Evolutionary conservation across 2,329 filamentous ascomycete species (phyloP).

Genomic region (Fusarium phyllophilum): DNA sequence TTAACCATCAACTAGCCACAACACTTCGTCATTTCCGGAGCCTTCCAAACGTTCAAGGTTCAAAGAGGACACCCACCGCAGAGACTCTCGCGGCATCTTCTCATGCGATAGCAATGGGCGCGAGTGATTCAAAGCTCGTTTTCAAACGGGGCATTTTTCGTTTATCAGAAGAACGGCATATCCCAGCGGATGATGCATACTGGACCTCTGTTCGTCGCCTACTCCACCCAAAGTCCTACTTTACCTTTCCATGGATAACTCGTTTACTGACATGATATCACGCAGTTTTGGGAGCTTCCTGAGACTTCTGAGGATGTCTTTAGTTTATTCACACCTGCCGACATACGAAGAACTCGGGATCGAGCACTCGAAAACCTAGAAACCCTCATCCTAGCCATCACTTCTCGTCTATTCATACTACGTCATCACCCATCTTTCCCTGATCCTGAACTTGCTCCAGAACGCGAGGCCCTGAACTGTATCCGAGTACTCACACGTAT

Average conservation of each 20-base stretch:
- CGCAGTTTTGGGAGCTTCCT: constrained; percentile 94
- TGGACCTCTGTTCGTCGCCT: constrained; percentile 83
- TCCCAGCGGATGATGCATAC: constrained; percentile 87
- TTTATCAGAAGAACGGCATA: constrained; percentile 89
- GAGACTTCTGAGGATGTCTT: constrained; percentile 97
- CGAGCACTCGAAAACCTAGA: constrained; percentile 87
- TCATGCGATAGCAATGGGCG: constrained; percentile 75
- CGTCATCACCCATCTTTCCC: constrained; percentile 93
- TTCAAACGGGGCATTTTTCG: constrained; percentile 99
- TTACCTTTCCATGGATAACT: constrained; percentile 1
- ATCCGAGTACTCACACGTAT: constrained; percentile 89
- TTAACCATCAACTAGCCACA: neutral
- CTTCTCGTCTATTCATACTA: constrained; percentile 82
- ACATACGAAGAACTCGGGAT: constrained; percentile 89
- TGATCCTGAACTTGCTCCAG: constrained; percentile 83
- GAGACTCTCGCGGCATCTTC: constrained; percentile 30
- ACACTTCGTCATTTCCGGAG: constrained; percentile 35
- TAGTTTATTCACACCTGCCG: constrained; percentile 88
- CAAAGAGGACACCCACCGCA: constrained; percentile 33
- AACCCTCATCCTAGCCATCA: constrained; percentile 84
- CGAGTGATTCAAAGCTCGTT: constrained; percentile 97
- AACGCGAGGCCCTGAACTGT: constrained; percentile 93
- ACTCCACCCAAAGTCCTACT: constrained; percentile 17
- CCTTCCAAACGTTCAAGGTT: constrained; percentile 7
- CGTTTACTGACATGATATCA: constrained; percentile 32